Conservation (phyloP, 2,329 filamentous ascomycete species). For the Ceratocystis harringtonii region DNA sequence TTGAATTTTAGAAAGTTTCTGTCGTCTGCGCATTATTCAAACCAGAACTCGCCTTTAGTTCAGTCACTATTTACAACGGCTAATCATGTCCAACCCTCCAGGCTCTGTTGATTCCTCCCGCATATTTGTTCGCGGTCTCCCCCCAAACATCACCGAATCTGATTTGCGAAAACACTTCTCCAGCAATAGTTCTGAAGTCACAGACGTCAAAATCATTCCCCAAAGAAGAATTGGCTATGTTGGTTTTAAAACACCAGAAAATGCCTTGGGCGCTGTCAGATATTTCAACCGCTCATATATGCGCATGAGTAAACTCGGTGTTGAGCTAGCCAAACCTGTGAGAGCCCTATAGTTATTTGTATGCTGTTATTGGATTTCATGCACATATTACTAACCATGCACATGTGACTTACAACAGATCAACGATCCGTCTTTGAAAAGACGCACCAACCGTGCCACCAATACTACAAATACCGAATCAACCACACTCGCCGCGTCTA, state of each 20-base stretch:
- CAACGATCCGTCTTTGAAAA: constrained; percentile 16
- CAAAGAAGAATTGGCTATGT: constrained; percentile 89
- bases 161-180: constrained; percentile 85
- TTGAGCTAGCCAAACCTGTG: constrained; percentile 76
- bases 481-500: neutral
- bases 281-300: constrained; percentile 95
- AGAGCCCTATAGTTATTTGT: constrained; percentile 19
- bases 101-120: constrained; percentile 44
- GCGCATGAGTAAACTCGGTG: constrained; percentile 83
- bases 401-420: constrained; percentile 12
- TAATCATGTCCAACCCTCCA: too few relatives aligned
- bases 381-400: neutral
- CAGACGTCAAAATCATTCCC: constrained; percentile 82
- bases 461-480: neutral
- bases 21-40: neutral
- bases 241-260: constrained; percentile 71
- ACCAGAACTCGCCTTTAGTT: neutral
- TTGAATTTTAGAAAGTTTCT: neutral
- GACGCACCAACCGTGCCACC: constrained; percentile 4
- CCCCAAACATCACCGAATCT: constrained; percentile 68
- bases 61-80: neutral
- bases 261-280: constrained; percentile 69
- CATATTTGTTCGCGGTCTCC: constrained; percentile 68
- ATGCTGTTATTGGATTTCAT: neutral
- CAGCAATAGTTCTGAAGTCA: constrained; percentile 55